Base-by-base conservation (phyloP, 371 early-diverging fungal species). In the Vittaforma corneae region DNA sequence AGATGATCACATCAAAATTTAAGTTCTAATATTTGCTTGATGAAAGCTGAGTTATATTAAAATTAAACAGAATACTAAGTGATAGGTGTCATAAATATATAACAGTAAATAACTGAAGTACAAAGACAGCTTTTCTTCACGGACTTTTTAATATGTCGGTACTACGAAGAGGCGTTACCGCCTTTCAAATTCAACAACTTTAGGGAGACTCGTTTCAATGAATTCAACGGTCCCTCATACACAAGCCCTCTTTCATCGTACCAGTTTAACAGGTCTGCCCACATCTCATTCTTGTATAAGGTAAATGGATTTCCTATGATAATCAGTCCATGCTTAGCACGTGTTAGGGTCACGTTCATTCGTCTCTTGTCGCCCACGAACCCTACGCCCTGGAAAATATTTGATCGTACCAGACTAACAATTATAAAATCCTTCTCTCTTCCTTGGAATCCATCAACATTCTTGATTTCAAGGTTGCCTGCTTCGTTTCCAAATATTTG, bases 401-500 rank as follows among this genome's bases (percentile, higher is more conserved):
- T 93, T 66, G 89, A 88, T 47, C 97, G 83, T 18, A 97, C 97
- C 75, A 93, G 90, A 69, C 88, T 86, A 56, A 97, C 82, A 72
- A 97, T 92, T 67, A 97, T 95, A 73, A 91, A 93, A 74, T 94
- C 96, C 79, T 93, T 95, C 77, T 97, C 97, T 77, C 94, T 86
- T 26, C 97, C 97, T 72, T 97, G 97, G 85, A 97, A 97, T 3
- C 93, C 93, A 74, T 97, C 97, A n/a, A 97, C 96, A 11, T 24
- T 55, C 9, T 55, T 26, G 9, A 55, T 76, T 88, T 90, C 20
- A 90, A 89, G 0, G 93, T 90, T 75, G 94, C 94, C 33, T 93
- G 89, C 44, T 89, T 91, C 76, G 88, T 88, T 85, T n/a, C n/a
- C n/a, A n/a, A n/a, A n/a, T 89, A 89, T 65, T 84, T 84, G 18